These are phyloP conservation scores for Colletotrichum limetticola DNA, from an alignment of 2,329 filamentous ascomycete genomes.

Conservation along the genomic window DNA sequence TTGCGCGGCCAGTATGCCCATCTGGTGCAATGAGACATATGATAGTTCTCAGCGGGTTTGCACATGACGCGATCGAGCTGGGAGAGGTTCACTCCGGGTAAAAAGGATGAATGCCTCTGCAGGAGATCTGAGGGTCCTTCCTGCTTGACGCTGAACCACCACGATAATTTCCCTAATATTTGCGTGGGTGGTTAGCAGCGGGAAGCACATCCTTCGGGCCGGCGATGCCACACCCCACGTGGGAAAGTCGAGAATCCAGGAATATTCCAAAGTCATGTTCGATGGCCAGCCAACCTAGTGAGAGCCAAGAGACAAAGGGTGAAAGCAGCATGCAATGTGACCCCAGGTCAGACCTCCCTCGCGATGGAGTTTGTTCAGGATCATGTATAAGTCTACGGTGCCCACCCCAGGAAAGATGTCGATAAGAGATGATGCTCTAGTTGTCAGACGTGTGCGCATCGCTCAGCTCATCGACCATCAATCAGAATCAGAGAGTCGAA, in stretches of 20 bases:
- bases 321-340: background rate
- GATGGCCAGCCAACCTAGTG: background rate
- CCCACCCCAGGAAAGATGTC: background rate
- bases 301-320: background rate
- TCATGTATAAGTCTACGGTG: conserved; percentile 11
- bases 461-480: no score
- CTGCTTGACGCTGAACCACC: background rate
- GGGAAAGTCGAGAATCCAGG: background rate
- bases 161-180: background rate
- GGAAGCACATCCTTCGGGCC: conserved; percentile 8
- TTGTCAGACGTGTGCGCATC: background rate
- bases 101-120: conserved; percentile 10
- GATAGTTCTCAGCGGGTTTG: background rate
- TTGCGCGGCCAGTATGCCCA: background rate
- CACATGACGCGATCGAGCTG: no score
- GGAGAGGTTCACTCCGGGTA: conserved; percentile 3
- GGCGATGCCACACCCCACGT: conserved; percentile 11
- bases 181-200: background rate
- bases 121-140: background rate
- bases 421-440: background rate
- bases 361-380: background rate
- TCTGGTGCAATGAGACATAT: background rate
- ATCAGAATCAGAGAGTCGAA: no score
- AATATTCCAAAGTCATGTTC: background rate
- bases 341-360: background rate